Evolutionary conservation across 2,329 filamentous ascomycete species (phyloP), one percentile per base, ranked within the genome.

Genomic region (Aspergillus fumigatiaffinis): DNA sequence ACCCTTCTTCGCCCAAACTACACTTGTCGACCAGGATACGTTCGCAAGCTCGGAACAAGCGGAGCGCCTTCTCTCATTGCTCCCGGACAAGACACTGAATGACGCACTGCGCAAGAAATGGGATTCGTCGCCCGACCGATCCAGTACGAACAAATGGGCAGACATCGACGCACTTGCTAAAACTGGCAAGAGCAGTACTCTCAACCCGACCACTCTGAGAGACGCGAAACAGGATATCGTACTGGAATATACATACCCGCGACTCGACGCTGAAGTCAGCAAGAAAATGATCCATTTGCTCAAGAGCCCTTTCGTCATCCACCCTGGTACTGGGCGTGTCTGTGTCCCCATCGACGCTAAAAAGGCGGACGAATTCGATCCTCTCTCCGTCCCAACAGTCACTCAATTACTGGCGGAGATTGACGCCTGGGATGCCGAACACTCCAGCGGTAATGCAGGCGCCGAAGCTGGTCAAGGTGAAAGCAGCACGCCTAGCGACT

Each of bases 211-310:
- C 61, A 85, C 87, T 2, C 82, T 99, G 12, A 83, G 89, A 8
- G 91, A 97, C 68, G 91, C 92, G 23, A 97, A 97, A 77, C 92
- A 97, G 73, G 94, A 97, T 71, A 90, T 99, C 60, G 87, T 97
- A 3, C 84, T 99, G 29, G 94, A 99, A 76, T 97, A 99, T 77
- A 97, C 94, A 6, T 99, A 99, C 75, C 94, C 94, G 3, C 88
- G 94, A 42, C 89, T 99, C 54, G 94, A 99, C 80, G 92, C 94
- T 60, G 92, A 96, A 75, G 94, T 99, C 71, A 94, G 90, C 71
- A 97, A 97, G 81, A 96, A 97, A 73, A 85, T 96, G 56, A 97
- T 97, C 78, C 94, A 99, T 82, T 85, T 99, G 82, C 87, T 99
- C 66, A 99, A 99, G 74, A 92, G 88, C 60, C 94, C 94, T 0